Conservation (phyloP, 2,329 filamentous ascomycete species). For the Penicillium sp. region DNA sequence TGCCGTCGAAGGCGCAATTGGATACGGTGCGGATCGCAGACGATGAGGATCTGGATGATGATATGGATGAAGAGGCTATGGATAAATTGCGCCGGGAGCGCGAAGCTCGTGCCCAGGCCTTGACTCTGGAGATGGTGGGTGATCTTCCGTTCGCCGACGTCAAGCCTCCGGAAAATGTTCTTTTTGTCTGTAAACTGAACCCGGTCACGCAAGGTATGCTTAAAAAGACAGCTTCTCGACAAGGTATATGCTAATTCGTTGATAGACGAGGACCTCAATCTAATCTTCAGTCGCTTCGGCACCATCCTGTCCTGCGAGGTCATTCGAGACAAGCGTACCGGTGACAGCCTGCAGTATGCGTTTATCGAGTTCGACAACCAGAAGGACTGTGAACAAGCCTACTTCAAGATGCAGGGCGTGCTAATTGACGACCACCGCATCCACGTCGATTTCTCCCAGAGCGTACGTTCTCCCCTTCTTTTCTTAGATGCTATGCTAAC, state of each 20-base stretch:
- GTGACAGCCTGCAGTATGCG: constrained; percentile 93
- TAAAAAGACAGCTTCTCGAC: not conserved
- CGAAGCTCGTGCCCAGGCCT: constrained; percentile 87
- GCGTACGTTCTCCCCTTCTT: constrained; percentile 55
- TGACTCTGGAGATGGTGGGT: constrained; percentile 96
- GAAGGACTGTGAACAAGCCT: constrained; percentile 87
- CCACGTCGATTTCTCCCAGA: constrained; percentile 98
- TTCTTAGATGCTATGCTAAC: constrained; percentile 17
- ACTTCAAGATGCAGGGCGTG: constrained; percentile 98
- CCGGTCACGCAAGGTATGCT: constrained; percentile 74
- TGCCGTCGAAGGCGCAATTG: constrained; percentile 79
- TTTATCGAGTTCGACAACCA: constrained; percentile 97
- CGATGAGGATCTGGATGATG: constrained; percentile 75
- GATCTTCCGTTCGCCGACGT: constrained; percentile 97
- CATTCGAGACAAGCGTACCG: constrained; percentile 88
- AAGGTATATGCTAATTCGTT: not conserved
- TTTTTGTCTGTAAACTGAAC: constrained; percentile 98
- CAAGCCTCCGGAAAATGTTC: constrained; percentile 91
- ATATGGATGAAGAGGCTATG: constrained; percentile 74
- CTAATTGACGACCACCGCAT: constrained; percentile 96
- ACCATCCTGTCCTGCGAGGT: constrained; percentile 95
- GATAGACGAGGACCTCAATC: constrained; percentile 80
- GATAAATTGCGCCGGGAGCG: constrained; percentile 81
- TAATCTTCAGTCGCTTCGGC: constrained; percentile 96
- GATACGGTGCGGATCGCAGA: constrained; percentile 89